Conservation (phyloP, 129 eudicot genomes). For the Centaurea solstitialis region DNA sequence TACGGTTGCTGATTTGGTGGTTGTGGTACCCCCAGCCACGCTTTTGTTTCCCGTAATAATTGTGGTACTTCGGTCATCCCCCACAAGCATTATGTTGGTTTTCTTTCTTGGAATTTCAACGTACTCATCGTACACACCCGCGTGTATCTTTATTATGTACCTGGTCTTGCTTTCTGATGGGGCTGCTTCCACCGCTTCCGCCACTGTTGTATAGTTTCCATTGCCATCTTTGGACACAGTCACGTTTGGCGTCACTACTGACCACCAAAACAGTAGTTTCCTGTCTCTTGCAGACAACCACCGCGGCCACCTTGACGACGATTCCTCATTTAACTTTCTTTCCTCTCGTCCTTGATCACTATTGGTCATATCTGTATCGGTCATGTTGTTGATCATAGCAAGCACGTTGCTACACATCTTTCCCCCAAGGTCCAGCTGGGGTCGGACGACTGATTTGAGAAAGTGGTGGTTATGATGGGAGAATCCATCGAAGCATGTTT, state of each 20-base stretch:
- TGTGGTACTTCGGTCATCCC: slow-evolving; percentile 51
- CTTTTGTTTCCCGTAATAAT: slow-evolving; percentile 44
- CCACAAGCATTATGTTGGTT: slow-evolving; percentile 44
- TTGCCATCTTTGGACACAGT: slow-evolving; percentile 47
- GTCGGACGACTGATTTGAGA: not conserved
- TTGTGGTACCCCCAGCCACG: slow-evolving; percentile 37
- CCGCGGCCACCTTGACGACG: slow-evolving; percentile 8
- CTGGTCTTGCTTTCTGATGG: slow-evolving; percentile 32
- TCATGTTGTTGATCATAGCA: slow-evolving; percentile 13
- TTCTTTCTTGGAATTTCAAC: slow-evolving; percentile 42
- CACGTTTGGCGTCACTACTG: slow-evolving; percentile 20
- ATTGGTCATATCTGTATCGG: not conserved
- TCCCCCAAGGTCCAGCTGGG: slow-evolving; percentile 27
- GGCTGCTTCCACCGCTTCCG: slow-evolving; percentile 49
- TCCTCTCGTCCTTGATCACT: not conserved
- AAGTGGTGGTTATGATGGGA: slow-evolving; percentile 6
- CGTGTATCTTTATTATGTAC: slow-evolving; percentile 37
- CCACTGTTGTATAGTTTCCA: slow-evolving; percentile 41
- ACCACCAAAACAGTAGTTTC: slow-evolving; percentile 35
- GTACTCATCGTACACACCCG: slow-evolving; percentile 48
- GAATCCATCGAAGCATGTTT: slow-evolving; percentile 50
- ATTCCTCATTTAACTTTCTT: not conserved
- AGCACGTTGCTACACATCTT: slow-evolving; percentile 35
- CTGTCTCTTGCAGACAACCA: slow-evolving; percentile 42
- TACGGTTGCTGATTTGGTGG: slow-evolving; percentile 47